Conservation (phyloP, 192 early-diverging fungal species). For the Coemansia sp. region DNA sequence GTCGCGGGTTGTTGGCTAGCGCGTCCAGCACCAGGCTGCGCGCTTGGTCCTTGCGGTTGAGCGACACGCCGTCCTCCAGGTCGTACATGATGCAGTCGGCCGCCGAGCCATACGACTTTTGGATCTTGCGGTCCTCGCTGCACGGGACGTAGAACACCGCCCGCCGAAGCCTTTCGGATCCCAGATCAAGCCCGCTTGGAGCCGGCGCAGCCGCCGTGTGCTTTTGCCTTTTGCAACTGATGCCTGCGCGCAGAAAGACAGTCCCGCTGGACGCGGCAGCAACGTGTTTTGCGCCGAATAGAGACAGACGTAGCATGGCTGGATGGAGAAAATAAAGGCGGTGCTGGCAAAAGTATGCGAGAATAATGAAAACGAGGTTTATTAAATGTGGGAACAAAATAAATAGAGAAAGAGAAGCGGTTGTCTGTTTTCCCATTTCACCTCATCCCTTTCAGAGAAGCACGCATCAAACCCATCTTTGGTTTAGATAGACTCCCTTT, state of each 20-base stretch:
- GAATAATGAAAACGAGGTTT: no score
- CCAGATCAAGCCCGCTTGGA: constrained; percentile 26
- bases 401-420: no score
- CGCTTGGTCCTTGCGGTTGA: constrained; percentile 78
- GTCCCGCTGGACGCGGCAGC: no score
- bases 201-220: constrained; percentile 14
- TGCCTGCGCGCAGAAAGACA: background rate
- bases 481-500: no score
- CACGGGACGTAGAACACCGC: constrained; percentile 64
- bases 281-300: no score
- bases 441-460: no score
- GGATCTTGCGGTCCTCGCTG: constrained; percentile 86
- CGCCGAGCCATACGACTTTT: constrained; percentile 62
- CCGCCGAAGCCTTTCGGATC: constrained; percentile 28
- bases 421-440: no score
- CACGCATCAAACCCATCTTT: no score
- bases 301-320: background rate
- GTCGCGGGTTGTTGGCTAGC: constrained; percentile 41
- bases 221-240: background rate
- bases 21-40: constrained; percentile 70
- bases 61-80: constrained; percentile 86
- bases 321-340: no score
- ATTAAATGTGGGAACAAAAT: no score
- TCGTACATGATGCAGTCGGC: constrained; percentile 90
- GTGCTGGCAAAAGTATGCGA: background rate